Percentiles rank a stretch among this genome's conserved stretches.
phyloP scores from a whole-genome alignment of 129 eudicot genomes.

The Ambrosia artemisiifolia region DNA sequence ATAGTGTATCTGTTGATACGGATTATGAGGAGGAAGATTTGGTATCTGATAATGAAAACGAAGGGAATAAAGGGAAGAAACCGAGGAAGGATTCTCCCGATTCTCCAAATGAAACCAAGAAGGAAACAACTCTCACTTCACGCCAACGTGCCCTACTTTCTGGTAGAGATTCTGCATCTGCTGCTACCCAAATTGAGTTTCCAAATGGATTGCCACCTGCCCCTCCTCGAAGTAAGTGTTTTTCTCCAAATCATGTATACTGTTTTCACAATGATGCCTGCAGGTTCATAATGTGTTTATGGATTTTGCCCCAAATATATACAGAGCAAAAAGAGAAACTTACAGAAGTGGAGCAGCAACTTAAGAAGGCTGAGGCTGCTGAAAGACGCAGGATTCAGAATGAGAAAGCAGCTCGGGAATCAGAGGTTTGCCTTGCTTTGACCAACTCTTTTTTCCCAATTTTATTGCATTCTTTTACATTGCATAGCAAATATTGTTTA shows the following conservation, averaged over 20 bases:
- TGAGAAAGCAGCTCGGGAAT: slow-evolving; percentile 93
- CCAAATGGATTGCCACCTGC: slow-evolving; percentile 97
- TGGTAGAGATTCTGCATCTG: slow-evolving; percentile 60
- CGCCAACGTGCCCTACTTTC: slow-evolving; percentile 83
- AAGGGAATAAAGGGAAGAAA: slow-evolving; percentile 54
- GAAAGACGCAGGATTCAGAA: slow-evolving; percentile 82
- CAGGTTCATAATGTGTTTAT: not conserved
- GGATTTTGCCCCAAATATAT: slow-evolving; percentile 4
- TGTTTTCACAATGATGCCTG: not conserved
- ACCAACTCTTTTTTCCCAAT: not conserved
- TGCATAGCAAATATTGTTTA: slow-evolving; percentile 24
- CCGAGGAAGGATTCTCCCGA: slow-evolving; percentile 55
- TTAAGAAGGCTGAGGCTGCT: slow-evolving; percentile 95
- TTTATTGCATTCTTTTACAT: not conserved
- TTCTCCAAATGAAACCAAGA: slow-evolving; percentile 61
- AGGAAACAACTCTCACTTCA: slow-evolving; percentile 69
- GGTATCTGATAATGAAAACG: slow-evolving; percentile 57
- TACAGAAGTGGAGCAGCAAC: slow-evolving; percentile 86
- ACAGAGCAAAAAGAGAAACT: slow-evolving; percentile 89
- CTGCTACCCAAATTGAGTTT: slow-evolving; percentile 64
- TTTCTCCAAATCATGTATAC: not conserved
- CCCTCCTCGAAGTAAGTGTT: slow-evolving; percentile 75
- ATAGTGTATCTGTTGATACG: slow-evolving; percentile 50
- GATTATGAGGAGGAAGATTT: slow-evolving; percentile 71
- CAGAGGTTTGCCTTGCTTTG: slow-evolving; percentile 55